Conservation (phyloP, 129 eudicot genomes). For the Tagetes erecta region DNA sequence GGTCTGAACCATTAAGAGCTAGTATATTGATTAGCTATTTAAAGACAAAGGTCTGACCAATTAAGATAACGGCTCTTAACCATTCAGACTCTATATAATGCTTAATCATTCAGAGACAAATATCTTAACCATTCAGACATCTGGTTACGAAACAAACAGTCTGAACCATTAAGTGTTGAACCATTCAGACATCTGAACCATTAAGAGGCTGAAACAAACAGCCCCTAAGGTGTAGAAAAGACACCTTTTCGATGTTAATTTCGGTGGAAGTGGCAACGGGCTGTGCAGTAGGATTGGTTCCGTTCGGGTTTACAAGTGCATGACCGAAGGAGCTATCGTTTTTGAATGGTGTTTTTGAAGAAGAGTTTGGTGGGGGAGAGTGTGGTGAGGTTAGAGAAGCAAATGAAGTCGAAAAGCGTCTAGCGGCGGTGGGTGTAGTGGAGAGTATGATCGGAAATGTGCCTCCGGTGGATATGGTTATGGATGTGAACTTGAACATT, state of each 20-base stretch:
- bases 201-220: too few relatives aligned
- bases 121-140: too few relatives aligned
- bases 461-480: background rate
- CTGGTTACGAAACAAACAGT: too few relatives aligned
- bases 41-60: too few relatives aligned
- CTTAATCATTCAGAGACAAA: too few relatives aligned
- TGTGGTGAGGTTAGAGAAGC: conserved; percentile 53
- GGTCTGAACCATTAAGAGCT: too few relatives aligned
- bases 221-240: background rate
- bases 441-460: background rate
- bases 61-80: too few relatives aligned
- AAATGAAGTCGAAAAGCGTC: conserved; percentile 30
- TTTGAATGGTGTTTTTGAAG: background rate
- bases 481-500: background rate
- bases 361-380: conserved; percentile 20
- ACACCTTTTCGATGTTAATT: conserved; percentile 68
- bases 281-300: conserved; percentile 39
- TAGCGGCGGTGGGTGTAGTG: conserved; percentile 17
- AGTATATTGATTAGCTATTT: too few relatives aligned
- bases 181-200: too few relatives aligned
- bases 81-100: too few relatives aligned
- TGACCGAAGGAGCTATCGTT: conserved; percentile 34
- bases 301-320: conserved; percentile 45
- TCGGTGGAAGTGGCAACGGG: conserved; percentile 53
- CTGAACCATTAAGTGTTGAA: too few relatives aligned